Evolutionary conservation across 1,284 basidiomycete species (phyloP).

Genomic region (Butyriboletus appendiculatus): DNA sequence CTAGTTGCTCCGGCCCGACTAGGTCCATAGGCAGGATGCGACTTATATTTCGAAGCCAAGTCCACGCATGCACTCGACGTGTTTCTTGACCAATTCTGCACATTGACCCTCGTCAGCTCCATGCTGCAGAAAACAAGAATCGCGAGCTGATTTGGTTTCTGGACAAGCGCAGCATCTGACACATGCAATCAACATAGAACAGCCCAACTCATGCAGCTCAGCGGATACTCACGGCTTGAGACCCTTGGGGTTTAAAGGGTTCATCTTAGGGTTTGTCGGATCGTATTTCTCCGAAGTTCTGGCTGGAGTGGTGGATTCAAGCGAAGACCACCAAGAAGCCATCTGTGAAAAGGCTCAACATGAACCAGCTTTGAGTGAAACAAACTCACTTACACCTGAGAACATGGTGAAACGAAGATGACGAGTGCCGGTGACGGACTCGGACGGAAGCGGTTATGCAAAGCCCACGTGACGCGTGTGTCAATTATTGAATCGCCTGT

Average conservation of each 20-base stretch:
- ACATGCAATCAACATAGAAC: not conserved
- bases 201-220: not conserved
- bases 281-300: conserved; percentile 47
- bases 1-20: not conserved
- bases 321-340: conserved; percentile 44
- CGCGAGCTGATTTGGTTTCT: conserved; percentile 86
- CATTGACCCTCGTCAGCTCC: conserved; percentile 79
- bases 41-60: conserved; percentile 81
- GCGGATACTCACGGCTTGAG: conserved; percentile 79
- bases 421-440: too few relatives aligned
- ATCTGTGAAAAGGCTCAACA: conserved; percentile 31
- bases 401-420: conserved; percentile 16
- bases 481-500: too few relatives aligned
- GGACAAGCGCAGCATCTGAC: conserved; percentile 93
- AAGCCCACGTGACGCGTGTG: not conserved
- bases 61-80: conserved; percentile 88
- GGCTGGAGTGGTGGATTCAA: conserved; percentile 32
- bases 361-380: conserved; percentile 15
- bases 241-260: conserved; percentile 87
- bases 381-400: conserved; percentile 16
- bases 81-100: conserved; percentile 75
- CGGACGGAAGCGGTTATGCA: too few relatives aligned
- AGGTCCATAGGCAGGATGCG: not conserved
- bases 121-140: conserved; percentile 89
- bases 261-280: conserved; percentile 69